phyloP scores from a whole-genome alignment of 768 basidiomycete species.

The Filobasidium floriforme region DNA sequence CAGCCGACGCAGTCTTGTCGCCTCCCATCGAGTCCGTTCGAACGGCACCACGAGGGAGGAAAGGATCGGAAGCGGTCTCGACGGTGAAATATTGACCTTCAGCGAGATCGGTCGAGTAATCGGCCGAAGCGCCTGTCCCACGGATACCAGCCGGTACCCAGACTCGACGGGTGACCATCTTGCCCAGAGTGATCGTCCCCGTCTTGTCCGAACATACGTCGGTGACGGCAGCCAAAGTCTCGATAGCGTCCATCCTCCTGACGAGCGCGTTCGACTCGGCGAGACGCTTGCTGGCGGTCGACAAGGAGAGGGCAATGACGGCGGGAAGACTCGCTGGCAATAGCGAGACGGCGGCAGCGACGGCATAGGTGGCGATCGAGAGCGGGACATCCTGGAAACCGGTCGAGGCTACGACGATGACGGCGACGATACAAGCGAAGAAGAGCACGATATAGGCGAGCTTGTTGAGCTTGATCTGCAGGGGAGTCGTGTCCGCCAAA shows the following conservation, averaged over 20 bases:
- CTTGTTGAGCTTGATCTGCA: constrained; percentile 49
- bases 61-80: constrained; percentile 43
- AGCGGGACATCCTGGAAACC: constrained; percentile 41
- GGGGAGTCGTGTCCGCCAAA: constrained; percentile 47
- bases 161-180: constrained; percentile 49
- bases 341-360: constrained; percentile 46
- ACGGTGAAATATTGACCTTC: constrained; percentile 27
- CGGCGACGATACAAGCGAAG: constrained; percentile 40
- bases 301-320: constrained; percentile 55
- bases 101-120: constrained; percentile 28
- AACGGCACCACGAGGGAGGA: constrained; percentile 44
- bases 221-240: constrained; percentile 56
- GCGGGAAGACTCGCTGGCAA: constrained; percentile 49
- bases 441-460: constrained; percentile 45
- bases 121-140: constrained; percentile 27
- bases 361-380: constrained; percentile 46
- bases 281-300: constrained; percentile 54
- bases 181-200: constrained; percentile 53
- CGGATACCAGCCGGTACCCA: constrained; percentile 47
- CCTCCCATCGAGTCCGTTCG: constrained; percentile 24
- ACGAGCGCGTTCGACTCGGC: constrained; percentile 56
- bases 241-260: constrained; percentile 58
- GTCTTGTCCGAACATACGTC: constrained; percentile 61
- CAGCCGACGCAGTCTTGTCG: constrained; percentile 8
- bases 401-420: constrained; percentile 46